Evolutionary conservation across 2,329 filamentous ascomycete species (phyloP).

Genomic region (Fusarium pilosicola): DNA sequence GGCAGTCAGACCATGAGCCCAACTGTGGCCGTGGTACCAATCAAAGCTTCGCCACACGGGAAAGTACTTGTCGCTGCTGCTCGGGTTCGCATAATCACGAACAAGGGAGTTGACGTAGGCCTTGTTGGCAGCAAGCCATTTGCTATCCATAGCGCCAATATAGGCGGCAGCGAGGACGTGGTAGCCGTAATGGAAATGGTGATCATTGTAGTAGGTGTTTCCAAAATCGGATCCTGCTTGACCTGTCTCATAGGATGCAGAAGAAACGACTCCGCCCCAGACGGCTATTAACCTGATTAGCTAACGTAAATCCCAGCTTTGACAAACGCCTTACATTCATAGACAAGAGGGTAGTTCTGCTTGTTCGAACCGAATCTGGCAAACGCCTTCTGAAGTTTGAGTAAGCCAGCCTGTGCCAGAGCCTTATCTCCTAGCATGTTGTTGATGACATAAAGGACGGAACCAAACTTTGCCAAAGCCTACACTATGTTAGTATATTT

Average conservation of each 20-base stretch:
- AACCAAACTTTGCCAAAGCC: conserved; percentile 80
- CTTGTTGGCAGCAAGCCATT: conserved; percentile 78
- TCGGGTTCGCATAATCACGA: conserved; percentile 84
- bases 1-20: conserved; percentile 84
- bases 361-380: conserved; percentile 72
- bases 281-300: conserved; percentile 54
- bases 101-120: conserved; percentile 86
- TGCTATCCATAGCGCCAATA: conserved; percentile 80
- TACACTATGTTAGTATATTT: conserved; percentile 43
- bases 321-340: conserved; percentile 62
- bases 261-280: conserved; percentile 86
- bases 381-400: conserved; percentile 73
- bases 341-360: conserved; percentile 73
- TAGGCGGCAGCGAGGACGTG: conserved; percentile 88
- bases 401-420: conserved; percentile 67
- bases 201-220: conserved; percentile 85
- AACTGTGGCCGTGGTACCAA: conserved; percentile 94
- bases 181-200: conserved; percentile 85
- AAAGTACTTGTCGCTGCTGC: conserved; percentile 75
- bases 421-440: conserved; percentile 69
- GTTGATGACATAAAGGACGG: conserved; percentile 71
- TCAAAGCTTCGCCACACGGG: conserved; percentile 88
- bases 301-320: not conserved
- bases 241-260: conserved; percentile 75
- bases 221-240: conserved; percentile 84